A percentile compares a stretch with the other conserved stretches of the same genome.
Conservation (phyloP, 768 basidiomycete genomes). For the Boletus coccyginus region DNA sequence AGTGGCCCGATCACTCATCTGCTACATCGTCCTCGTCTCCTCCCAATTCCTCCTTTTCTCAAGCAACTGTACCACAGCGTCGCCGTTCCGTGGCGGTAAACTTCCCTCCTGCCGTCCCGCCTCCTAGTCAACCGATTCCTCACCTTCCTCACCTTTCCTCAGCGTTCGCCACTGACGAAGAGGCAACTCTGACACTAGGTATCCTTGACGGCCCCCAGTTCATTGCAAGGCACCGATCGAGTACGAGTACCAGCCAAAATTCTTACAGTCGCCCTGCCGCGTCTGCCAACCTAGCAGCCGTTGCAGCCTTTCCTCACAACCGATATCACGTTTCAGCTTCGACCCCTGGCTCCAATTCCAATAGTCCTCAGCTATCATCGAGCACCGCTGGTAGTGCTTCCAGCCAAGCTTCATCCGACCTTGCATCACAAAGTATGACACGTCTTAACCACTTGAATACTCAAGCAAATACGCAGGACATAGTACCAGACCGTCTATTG, state of each 20-base stretch:
- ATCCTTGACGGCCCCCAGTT: conserved; percentile 30
- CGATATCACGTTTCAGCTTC: conserved; percentile 35
- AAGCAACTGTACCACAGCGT: conserved; percentile 39
- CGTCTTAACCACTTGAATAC: conserved; percentile 23
- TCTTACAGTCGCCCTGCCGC: conserved; percentile 33
- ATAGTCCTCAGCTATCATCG: conserved; percentile 26
- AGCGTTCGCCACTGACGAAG: conserved; percentile 16
- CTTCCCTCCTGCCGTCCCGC: conserved; percentile 64
- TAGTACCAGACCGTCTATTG: conserved; percentile 41
- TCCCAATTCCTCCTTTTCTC: conserved; percentile 30
- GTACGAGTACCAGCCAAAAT: conserved; percentile 34
- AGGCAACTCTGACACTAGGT: conserved; percentile 18
- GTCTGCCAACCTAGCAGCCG: conserved; percentile 54
- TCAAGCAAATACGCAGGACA: conserved; percentile 35
- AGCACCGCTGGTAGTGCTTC: conserved; percentile 31
- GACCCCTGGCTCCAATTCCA: conserved; percentile 23
- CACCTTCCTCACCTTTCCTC: conserved; percentile 46
- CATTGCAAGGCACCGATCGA: conserved; percentile 34
- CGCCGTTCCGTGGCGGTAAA: conserved; percentile 69
- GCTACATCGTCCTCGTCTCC: conserved; percentile 33
- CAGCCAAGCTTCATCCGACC: conserved; percentile 52
- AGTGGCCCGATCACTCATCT: conserved; percentile 31
- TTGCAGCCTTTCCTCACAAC: conserved; percentile 61
- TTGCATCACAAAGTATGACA: conserved; percentile 53
- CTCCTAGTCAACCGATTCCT: conserved; percentile 74